A percentile compares a stretch with the other conserved stretches of the same genome.
phyloP scores from a whole-genome alignment of 1,284 basidiomycete species.

The Dichomitus squalens region DNA sequence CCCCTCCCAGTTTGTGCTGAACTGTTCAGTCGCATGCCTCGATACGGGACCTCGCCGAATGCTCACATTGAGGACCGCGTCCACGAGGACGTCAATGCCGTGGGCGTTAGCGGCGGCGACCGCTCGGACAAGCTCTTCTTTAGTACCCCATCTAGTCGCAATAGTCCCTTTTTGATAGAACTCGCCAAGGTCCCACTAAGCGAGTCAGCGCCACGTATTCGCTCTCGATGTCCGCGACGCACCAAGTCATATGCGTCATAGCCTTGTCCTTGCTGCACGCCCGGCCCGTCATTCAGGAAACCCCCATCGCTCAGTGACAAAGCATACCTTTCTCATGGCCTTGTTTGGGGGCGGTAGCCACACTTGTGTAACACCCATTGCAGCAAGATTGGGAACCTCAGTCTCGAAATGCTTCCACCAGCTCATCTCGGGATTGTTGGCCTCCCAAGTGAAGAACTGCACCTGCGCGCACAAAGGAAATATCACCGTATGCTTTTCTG shows the following conservation, averaged over 20 bases:
- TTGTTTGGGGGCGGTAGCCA: constrained; percentile 84
- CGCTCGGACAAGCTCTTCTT: constrained; percentile 75
- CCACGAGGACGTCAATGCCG: constrained; percentile 71
- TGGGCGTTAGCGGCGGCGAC: constrained; percentile 59
- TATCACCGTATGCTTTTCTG: background rate
- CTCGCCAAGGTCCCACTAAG: constrained; percentile 89
- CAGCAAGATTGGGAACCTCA: constrained; percentile 69
- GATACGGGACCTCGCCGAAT: background rate
- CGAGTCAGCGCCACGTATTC: background rate
- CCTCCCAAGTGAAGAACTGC: constrained; percentile 86
- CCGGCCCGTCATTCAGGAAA: background rate
- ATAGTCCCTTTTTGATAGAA: constrained; percentile 85
- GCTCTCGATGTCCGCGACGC: constrained; percentile 19
- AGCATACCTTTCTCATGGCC: constrained; percentile 58
- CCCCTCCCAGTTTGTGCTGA: constrained; percentile 85
- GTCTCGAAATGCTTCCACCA: constrained; percentile 86
- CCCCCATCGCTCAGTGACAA: background rate
- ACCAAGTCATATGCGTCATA: constrained; percentile 85
- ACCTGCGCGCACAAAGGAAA: constrained; percentile 44
- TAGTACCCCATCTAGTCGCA: constrained; percentile 90
- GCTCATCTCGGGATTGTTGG: constrained; percentile 55
- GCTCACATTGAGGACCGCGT: constrained; percentile 76
- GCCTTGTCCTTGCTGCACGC: constrained; percentile 60
- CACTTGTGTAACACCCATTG: constrained; percentile 83
- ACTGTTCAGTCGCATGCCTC: constrained; percentile 7